Evolutionary conservation across 371 early-diverging fungal genomes (phyloP), one percentile per base, ranked within the genome.

Genomic region (Batkoa obscura): DNA sequence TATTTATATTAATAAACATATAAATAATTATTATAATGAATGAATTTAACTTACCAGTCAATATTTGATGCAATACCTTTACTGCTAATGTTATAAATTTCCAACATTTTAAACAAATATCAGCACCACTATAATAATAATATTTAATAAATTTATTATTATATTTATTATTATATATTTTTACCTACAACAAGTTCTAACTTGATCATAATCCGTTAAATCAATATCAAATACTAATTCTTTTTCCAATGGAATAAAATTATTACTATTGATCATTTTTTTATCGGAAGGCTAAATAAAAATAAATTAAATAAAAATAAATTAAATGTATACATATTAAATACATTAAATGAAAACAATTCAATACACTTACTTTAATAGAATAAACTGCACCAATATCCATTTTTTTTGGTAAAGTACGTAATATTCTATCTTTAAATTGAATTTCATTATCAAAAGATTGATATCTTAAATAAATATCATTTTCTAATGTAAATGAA

Each of bases 141-240:
- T 34, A 12, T 33, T 55, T 35, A 35, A 37, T 39, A 58, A 55
- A 6, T 39, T 37, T 23, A 13, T 9, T 23, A 23, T 23, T 23
- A 23, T 23, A 23, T 23, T 23, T 23, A 23, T 23, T 23, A 23
- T 9, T 30, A 37, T 13, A 51, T 3, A 39, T 39, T 52, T 68
- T 43, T 71, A 83, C 72, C 69, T 75, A 76, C 98, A 98, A 64
- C 99, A 99, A 0, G 86, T 89, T 61, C 99, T 79, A 38, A 90
- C 75, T 38, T 94, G 92, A 66, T 94, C 93, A 66, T 99, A 99
- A 70, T 99, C 99, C 0, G 98, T 98, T 86, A 99, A 87, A 79
- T 99, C 99, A 59, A 99, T 92, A 86, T 99, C 99, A 74, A 99
- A 93, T n/a, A 99, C 95, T 8, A 99, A 72, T 66, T 99, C 99